Base-by-base conservation (phyloP, 1,139 yeast species). In the Saccharomyces hybrid region DNA sequence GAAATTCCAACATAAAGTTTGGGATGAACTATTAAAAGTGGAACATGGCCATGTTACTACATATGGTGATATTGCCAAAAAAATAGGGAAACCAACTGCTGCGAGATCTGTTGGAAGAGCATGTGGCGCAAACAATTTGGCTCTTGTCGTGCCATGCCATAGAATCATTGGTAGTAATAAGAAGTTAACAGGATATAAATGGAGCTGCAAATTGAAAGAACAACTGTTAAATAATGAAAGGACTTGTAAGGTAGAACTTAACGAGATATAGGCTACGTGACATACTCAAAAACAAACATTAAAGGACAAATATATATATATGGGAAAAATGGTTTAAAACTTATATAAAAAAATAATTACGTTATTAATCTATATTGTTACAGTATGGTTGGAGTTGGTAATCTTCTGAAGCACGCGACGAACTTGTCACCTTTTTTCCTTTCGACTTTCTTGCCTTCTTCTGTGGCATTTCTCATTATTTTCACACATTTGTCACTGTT, bases 401-500 rank as follows among this genome's bases (percentile, higher is more conserved):
- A 68, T 67, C 99, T 80, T 68, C 77, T 81, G 71, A 84, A 93
- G 69, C 98, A 93, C 24, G 98, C 98, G 46, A 90, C 79, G 73
- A 79, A 93, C 71, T 93, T 93, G 59, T 76, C 77, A 31, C 99
- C 99, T 50, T 84, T 79, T 69, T 93, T 95, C 67, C 99, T 80
- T 52, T 83, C 83, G 48, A 93, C 99, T 72, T 95, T 95, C 73
- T 93, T 93, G 55, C 99, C 99, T 72, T 93, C 99, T 71, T 93
- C 99, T 0, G 99, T 93, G 26, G 95, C 84, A 60, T 84, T 82
- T 60, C 82, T 83, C 99, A 93, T 93, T 53, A 89, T 81, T 58
- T 80, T 74, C 32, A 91, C 98, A 73, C 98, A 90, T 59, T 75
- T 75, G 71, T 95, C 99, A 28, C 75, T 72, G 2, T 72, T 71